Base-by-base conservation (phyloP, 352 stramenopile genomes). In the Pseudoperonospora humuli region DNA sequence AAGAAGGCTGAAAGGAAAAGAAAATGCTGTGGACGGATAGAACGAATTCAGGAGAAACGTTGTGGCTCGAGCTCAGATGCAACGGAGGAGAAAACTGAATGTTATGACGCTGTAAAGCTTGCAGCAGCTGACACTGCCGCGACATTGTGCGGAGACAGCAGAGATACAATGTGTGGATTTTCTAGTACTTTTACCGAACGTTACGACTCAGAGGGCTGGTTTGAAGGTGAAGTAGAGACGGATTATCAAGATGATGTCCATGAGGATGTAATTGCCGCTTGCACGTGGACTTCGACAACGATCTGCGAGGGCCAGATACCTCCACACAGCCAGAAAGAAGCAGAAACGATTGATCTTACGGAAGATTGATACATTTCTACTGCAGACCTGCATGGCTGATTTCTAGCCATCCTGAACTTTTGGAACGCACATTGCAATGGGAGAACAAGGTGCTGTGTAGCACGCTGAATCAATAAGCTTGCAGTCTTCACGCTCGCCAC, bases 391-490 rank as follows among this genome's bases (percentile, higher is more conserved):
- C 10, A 10, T 17, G 29, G 2, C 21, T 27, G 21, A 0, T 3
- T 1, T 20, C 31, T 46, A 51, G 13, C 20, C 47, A 7, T 64
- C 43, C 17, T 57, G 40, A 1, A 52, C 37, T 33, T 72, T 66
- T 2, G 58, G 45, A 15, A 85, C 41, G 42, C 73, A 85, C 37
- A 70, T 77, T 10, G 70, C 70, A 28, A 81, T 61, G 2, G 62
- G 64, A 24, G 73, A 73, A 39, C 70, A 83, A 4, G 70, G 67
- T 7, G 67, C 70, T 6, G 67, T 82, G 57, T 55, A 79, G 53
- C 73, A 85, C 26, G 71, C 65, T 0, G 50, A 50, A 10, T 73
- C 51, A 0, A 74, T 38, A 5, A 82, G 54, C 42, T 80, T n/a
- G n/a, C n/a, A n/a, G 19, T 57, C 50, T 27, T 77, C 67, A 7